A percentile compares a stretch with the other conserved stretches of the same genome.
Conservation (phyloP, 257 asterid species). For the Solanum pennellii region DNA sequence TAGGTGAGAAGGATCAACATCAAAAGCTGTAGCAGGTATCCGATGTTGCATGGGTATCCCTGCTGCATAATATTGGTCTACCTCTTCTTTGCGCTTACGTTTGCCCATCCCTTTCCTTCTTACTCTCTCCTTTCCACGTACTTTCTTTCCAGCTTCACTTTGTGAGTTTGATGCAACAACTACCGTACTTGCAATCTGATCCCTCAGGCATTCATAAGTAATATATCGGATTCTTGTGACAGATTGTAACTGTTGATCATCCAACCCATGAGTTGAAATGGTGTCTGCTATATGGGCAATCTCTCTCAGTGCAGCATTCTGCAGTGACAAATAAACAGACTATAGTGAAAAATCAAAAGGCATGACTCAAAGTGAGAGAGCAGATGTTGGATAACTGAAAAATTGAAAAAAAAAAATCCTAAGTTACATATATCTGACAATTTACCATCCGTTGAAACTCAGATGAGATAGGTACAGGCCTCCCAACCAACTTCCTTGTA, state of each 20-base stretch:
- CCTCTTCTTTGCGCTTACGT: slow-evolving; percentile 69
- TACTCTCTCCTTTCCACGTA: slow-evolving; percentile 75
- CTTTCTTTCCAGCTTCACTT: slow-evolving; percentile 39
- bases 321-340: neutral
- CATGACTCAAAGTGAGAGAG: neutral
- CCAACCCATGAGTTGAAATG: slow-evolving; percentile 80
- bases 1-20: slow-evolving; percentile 19
- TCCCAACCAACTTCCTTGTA: slow-evolving; percentile 74
- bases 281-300: slow-evolving; percentile 66
- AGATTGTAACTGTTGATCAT: slow-evolving; percentile 62
- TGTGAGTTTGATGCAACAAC: slow-evolving; percentile 27
- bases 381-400: neutral
- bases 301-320: slow-evolving; percentile 76
- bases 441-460: slow-evolving; percentile 91
- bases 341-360: slow-evolving; percentile 5
- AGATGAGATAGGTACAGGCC: slow-evolving; percentile 81
- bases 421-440: neutral
- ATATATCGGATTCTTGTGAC: slow-evolving; percentile 56
- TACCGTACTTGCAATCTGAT: slow-evolving; percentile 38
- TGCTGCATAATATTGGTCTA: slow-evolving; percentile 32
- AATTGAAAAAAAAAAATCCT: neutral
- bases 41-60: slow-evolving; percentile 23
- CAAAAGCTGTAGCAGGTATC: slow-evolving; percentile 18
- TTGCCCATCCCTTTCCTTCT: slow-evolving; percentile 65
- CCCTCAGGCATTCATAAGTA: slow-evolving; percentile 72